Percentiles rank a stretch among this genome's conserved stretches.
Evolutionary conservation across 208 protist species (phyloP).

Genomic region (Naegleria fowleri): DNA sequence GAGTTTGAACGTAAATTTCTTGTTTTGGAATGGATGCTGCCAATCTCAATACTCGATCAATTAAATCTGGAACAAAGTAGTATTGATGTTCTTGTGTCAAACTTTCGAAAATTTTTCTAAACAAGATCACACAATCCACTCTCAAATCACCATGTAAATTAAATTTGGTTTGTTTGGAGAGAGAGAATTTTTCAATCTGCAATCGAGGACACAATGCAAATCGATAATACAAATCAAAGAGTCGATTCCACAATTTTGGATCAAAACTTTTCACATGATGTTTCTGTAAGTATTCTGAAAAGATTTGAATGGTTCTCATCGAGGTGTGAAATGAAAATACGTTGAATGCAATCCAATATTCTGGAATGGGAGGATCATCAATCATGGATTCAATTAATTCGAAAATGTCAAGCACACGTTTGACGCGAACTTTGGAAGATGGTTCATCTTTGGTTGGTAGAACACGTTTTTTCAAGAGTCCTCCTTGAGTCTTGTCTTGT

Average conservation of each 20-base stretch:
- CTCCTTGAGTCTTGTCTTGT: not conserved
- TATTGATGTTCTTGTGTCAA: not conserved
- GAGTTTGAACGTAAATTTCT: not conserved
- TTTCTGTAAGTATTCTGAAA: slow-evolving; percentile 18
- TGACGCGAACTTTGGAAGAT: not conserved
- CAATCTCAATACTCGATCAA: not conserved
- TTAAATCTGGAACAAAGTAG: not conserved
- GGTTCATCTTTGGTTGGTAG: not conserved
- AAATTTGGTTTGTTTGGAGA: slow-evolving; percentile 19
- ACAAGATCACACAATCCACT: not conserved
- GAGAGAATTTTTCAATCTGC: slow-evolving; percentile 13
- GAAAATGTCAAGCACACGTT: not conserved
- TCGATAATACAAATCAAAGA: not conserved
- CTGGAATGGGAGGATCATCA: not conserved
- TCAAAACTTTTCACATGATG: not conserved
- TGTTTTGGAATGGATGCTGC: slow-evolving; percentile 18
- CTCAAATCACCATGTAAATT: slow-evolving; percentile 21
- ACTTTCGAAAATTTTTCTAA: not conserved
- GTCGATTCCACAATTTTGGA: not conserved
- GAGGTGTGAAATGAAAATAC: not conserved
- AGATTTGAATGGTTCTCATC: not conserved
- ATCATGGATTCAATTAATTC: slow-evolving; percentile 20
- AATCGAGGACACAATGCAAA: not conserved
- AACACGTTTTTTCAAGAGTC: not conserved
- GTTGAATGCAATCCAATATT: slow-evolving; percentile 26